Evolutionary conservation across 1,139 yeast genomes (phyloP).

Genomic region (Blastobotrys aristatus): DNA sequence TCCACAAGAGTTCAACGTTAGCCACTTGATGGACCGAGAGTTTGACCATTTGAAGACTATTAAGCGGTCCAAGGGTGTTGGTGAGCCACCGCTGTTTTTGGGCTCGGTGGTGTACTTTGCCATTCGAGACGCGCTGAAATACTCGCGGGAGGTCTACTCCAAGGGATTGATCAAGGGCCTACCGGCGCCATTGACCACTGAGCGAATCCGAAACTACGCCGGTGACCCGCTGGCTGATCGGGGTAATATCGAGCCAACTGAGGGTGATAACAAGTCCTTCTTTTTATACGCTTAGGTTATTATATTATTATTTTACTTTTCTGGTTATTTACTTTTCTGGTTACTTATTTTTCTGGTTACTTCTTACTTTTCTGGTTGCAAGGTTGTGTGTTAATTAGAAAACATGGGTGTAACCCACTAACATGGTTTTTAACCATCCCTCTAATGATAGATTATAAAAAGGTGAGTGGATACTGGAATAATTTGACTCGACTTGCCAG

Average conservation of each 20-base stretch:
- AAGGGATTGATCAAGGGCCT: constrained; percentile 22
- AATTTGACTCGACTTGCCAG: too few relatives aligned
- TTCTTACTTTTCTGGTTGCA: too few relatives aligned
- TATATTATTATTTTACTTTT: background rate
- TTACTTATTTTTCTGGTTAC: background rate
- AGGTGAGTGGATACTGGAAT: too few relatives aligned
- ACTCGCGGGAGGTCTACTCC: constrained; percentile 36
- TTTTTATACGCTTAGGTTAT: constrained; percentile 34
- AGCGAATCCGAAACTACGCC: constrained; percentile 38
- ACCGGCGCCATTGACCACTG: constrained; percentile 40
- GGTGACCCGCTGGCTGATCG: constrained; percentile 36
- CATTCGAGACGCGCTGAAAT: constrained; percentile 39
- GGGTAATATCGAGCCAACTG: constrained; percentile 35
- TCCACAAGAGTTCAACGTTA: constrained; percentile 41
- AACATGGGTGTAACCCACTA: too few relatives aligned
- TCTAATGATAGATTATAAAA: too few relatives aligned
- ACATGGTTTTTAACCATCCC: too few relatives aligned
- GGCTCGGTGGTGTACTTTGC: constrained; percentile 42
- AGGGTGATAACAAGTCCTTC: constrained; percentile 32
- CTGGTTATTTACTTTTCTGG: background rate
- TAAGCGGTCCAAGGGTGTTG: constrained; percentile 42
- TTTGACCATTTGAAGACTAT: constrained; percentile 42
- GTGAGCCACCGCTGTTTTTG: constrained; percentile 45
- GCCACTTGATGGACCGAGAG: constrained; percentile 38
- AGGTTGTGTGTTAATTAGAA: too few relatives aligned